Evolutionary conservation across 2,329 filamentous ascomycete species (phyloP).

Genomic region (Zymoseptoria tritici): DNA sequence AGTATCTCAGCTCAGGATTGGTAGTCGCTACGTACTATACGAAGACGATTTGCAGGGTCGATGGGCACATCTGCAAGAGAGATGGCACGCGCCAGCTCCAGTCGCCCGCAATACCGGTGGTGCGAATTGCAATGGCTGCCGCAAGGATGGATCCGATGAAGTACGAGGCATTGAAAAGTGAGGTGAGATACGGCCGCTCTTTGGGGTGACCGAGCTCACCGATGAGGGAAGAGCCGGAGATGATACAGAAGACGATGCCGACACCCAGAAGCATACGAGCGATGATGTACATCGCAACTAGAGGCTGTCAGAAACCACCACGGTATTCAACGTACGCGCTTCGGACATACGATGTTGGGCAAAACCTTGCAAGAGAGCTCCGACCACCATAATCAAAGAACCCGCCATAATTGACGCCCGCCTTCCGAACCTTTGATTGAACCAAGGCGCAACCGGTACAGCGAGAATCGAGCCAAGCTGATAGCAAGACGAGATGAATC

Average conservation of each 20-base stretch:
- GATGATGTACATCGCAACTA: constrained; percentile 51
- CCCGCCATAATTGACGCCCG: constrained; percentile 52
- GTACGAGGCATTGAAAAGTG: constrained; percentile 18
- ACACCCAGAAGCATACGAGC: constrained; percentile 54
- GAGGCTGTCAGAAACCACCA: not conserved
- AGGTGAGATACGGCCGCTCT: constrained; percentile 16
- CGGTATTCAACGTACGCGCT: not conserved
- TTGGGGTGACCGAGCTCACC: constrained; percentile 15
- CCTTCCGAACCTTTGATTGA: constrained; percentile 50
- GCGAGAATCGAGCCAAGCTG: constrained; percentile 52
- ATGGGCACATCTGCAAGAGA: constrained; percentile 17
- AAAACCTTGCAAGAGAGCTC: constrained; percentile 50
- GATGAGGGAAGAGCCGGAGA: constrained; percentile 10
- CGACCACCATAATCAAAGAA: constrained; percentile 48
- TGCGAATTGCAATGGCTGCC: constrained; percentile 18
- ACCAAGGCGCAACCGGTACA: constrained; percentile 50
- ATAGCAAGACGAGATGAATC: constrained; percentile 53
- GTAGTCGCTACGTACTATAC: constrained; percentile 2
- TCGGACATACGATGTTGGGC: constrained; percentile 27
- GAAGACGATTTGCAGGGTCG: constrained; percentile 18
- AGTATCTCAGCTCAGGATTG: not conserved
- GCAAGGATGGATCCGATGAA: constrained; percentile 21
- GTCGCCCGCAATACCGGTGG: constrained; percentile 11
- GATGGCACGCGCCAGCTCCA: constrained; percentile 22
- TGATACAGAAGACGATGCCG: constrained; percentile 51